phyloP scores from a whole-genome alignment of 1,139 yeast genomes.

The Hansenula anomala region DNA sequence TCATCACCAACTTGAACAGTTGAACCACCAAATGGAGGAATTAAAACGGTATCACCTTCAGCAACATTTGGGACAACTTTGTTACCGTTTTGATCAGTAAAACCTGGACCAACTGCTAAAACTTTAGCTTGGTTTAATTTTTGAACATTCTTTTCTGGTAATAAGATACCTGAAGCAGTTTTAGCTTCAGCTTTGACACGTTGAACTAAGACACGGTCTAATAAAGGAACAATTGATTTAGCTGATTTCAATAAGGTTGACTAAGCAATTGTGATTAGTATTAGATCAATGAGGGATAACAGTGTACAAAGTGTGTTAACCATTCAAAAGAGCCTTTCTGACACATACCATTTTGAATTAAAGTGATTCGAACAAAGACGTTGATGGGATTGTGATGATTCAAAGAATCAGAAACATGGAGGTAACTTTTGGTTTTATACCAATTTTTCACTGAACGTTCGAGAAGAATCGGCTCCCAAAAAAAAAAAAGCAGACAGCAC shows the following conservation, averaged over 20 bases:
- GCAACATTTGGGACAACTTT: conserved; percentile 67
- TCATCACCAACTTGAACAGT: conserved; percentile 82
- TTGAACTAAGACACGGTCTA: conserved; percentile 94
- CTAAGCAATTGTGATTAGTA: conserved; percentile 14
- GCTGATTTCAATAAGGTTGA: conserved; percentile 74
- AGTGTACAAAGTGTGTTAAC: no score
- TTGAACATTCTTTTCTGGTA: conserved; percentile 95
- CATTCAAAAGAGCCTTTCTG: no score
- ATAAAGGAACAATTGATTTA: conserved; percentile 82
- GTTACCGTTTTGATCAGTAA: conserved; percentile 63
- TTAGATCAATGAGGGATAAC: no score
- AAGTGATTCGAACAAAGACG: no score
- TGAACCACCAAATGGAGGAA: conserved; percentile 89
- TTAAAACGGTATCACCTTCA: conserved; percentile 89
- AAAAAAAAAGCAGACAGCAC: background rate
- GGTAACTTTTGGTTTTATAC: background rate
- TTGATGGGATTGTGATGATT: no score
- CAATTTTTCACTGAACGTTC: conserved; percentile 1
- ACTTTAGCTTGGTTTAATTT: conserved; percentile 83
- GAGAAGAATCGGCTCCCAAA: conserved; percentile 1
- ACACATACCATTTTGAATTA: no score
- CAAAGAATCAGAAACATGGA: no score
- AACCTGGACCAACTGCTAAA: conserved; percentile 82
- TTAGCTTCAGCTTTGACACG: conserved; percentile 87
- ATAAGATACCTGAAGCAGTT: conserved; percentile 92